Evolutionary conservation across 768 basidiomycete species (phyloP).

Genomic region (Lanmaoa rubissima): DNA sequence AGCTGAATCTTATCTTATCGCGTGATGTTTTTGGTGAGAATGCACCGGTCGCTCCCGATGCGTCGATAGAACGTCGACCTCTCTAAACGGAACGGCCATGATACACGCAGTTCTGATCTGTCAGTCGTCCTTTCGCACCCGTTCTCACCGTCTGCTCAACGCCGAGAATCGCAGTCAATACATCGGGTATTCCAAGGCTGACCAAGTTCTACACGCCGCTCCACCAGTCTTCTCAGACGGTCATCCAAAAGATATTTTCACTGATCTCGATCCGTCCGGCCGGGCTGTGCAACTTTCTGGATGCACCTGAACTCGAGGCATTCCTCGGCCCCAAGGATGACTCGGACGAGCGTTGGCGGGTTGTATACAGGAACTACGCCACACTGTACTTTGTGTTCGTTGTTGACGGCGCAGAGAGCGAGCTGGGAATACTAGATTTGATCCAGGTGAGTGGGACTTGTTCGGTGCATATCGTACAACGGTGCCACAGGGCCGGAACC

Average conservation of each 20-base stretch:
- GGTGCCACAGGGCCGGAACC: conserved; percentile 2
- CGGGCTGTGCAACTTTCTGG: conserved; percentile 93
- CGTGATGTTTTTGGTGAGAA: neutral
- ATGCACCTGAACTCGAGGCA: conserved; percentile 82
- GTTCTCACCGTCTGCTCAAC: conserved; percentile 19
- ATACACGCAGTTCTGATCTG: conserved; percentile 87
- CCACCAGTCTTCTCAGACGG: conserved; percentile 54
- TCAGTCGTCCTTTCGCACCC: conserved; percentile 37
- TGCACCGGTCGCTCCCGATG: neutral
- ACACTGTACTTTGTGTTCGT: conserved; percentile 97
- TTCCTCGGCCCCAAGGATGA: conserved; percentile 56
- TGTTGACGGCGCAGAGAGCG: conserved; percentile 94
- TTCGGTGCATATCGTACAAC: neutral
- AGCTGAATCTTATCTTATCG: conserved; percentile 5
- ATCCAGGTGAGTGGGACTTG: conserved; percentile 70
- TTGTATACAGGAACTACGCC: conserved; percentile 94
- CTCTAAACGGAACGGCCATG: conserved; percentile 41
- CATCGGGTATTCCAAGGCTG: conserved; percentile 79
- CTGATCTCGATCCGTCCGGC: conserved; percentile 80
- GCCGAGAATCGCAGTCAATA: conserved; percentile 70
- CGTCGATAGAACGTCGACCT: neutral
- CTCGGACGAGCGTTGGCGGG: conserved; percentile 66
- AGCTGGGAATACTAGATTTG: conserved; percentile 91
- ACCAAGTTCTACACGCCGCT: conserved; percentile 89
- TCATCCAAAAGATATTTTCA: conserved; percentile 88